Base-by-base conservation (phyloP, 2,329 filamentous ascomycete genomes). In the Arachnomyces sp. region DNA sequence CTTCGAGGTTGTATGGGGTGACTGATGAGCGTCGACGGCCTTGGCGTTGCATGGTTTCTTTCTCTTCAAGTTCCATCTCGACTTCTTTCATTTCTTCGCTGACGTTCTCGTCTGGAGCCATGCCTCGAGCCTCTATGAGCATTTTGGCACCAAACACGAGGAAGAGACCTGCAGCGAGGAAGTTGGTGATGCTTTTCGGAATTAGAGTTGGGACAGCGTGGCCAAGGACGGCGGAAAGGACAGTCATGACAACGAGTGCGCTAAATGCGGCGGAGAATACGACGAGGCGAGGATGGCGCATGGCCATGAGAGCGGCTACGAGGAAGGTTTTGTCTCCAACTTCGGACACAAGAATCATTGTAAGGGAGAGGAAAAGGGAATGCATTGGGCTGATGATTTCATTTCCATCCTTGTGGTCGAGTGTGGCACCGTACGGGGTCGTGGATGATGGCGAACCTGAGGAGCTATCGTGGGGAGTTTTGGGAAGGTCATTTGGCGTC, bases 311-410 rank as follows among this genome's bases (percentile, higher is more conserved):
- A 6, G 89, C 90, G 5, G 92, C 92, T 15, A 98, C 87, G 32
- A 98, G 74, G 70, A 98, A 98, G 0, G 92, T 98, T 69, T 98
- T 98, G 76, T 98, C 92, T 48, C 92, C 92, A 54, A 98, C 80
- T 62, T 98, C 92, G 34, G 90, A 95, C 53, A 96, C 83, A 47
- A 96, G 71, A 54, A 98, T 98, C 92, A 96, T 98, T 43, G 89
- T 90, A 44, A 95, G 79, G 12, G 92, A 94, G 25, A 96, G 79
- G 9, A 94, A 58, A 56, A 92, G 93, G 3, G 92, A 96, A 62
- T 98, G 90, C 54, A 81, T 70, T 13, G 86, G 85, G 47, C 81
- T 82, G 44, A 89, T 87, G 31, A 89, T 52, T 20, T 53, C 62
- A 7, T 52, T 52, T 15, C 50, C 52, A 14, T 52, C 49, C 55